Conservation (phyloP, 257 asterid species). For the Euphrasia confusa region DNA sequence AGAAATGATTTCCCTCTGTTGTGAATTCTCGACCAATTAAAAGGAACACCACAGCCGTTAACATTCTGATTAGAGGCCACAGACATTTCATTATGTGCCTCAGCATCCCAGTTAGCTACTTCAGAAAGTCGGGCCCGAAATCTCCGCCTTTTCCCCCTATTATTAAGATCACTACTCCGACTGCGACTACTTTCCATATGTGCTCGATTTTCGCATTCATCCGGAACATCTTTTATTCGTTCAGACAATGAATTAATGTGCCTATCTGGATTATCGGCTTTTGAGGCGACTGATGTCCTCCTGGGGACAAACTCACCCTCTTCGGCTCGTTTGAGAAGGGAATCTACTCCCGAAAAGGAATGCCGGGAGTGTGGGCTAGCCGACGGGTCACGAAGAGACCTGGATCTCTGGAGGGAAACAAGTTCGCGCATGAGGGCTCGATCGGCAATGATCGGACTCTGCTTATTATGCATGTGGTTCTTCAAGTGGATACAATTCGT, state of each 20-base stretch:
- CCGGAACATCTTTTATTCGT: constrained; percentile 26
- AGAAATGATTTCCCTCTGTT: constrained; percentile 80
- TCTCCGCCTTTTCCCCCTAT: constrained; percentile 57
- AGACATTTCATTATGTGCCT: constrained; percentile 63
- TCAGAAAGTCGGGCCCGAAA: constrained; percentile 55
- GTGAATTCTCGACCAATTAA: constrained; percentile 94
- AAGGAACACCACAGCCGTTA: constrained; percentile 82
- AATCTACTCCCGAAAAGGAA: constrained; percentile 51
- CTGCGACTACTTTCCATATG: constrained; percentile 20
- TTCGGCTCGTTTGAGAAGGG: constrained; percentile 37
- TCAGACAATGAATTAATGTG: constrained; percentile 41
- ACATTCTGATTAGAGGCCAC: constrained; percentile 77
- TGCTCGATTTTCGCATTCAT: constrained; percentile 13
- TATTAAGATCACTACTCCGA: constrained; percentile 10
- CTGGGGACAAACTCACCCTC: constrained; percentile 35
- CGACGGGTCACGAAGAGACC: constrained; percentile 91
- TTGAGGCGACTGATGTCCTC: constrained; percentile 26
- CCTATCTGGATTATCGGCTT: constrained; percentile 22
- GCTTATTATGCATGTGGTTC: constrained; percentile 61
- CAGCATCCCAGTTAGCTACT: constrained; percentile 43
- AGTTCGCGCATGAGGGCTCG: constrained; percentile 41
- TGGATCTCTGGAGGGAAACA: constrained; percentile 68
- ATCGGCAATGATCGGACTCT: constrained; percentile 77
- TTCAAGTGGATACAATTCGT: constrained; percentile 94
- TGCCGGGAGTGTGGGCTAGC: constrained; percentile 69